These are phyloP conservation scores for Heterobasidion parviporum DNA, from an alignment of 1,284 basidiomycete genomes.

Conservation along the genomic window DNA sequence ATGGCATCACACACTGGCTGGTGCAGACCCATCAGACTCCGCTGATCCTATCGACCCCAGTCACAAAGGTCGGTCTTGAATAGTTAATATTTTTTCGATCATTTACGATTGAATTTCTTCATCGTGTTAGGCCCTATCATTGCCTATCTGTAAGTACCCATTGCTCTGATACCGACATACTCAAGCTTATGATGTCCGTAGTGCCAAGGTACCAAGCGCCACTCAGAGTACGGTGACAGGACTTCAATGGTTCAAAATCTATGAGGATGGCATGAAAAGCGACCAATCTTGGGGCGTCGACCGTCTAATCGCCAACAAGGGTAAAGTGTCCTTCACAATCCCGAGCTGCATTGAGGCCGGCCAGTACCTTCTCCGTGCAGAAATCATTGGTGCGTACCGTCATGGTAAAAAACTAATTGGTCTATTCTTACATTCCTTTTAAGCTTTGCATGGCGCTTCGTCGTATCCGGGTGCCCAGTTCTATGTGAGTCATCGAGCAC, in stretches of 20 bases:
- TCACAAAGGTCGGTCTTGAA: constrained; percentile 30
- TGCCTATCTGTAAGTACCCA: constrained; percentile 37
- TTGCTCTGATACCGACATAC: neutral
- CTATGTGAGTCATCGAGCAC: constrained; percentile 10
- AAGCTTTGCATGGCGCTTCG: constrained; percentile 33
- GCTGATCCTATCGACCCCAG: constrained; percentile 44
- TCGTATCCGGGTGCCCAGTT: constrained; percentile 13
- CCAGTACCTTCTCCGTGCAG: constrained; percentile 43
- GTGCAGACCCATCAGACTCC: constrained; percentile 34
- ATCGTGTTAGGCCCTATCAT: constrained; percentile 35
- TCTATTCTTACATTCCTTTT: neutral
- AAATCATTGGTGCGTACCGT: constrained; percentile 37
- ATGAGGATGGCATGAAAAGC: constrained; percentile 26
- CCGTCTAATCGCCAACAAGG: constrained; percentile 40
- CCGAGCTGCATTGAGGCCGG: constrained; percentile 40
- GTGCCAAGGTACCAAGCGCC: constrained; percentile 37
- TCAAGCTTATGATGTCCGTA: constrained; percentile 12
- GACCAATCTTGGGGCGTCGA: constrained; percentile 38
- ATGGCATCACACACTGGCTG: constrained; percentile 42
- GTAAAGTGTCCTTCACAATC: constrained; percentile 44
- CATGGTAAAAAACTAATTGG: neutral
- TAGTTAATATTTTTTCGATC: neutral
- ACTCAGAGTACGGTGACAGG: constrained; percentile 39
- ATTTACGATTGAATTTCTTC: neutral
- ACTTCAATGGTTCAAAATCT: constrained; percentile 45